Percentiles rank a stretch among this genome's conserved stretches.
These are phyloP conservation scores for Dujonia santamariae DNA, from an alignment of 1,139 yeast genomes.

Conservation along the genomic window DNA sequence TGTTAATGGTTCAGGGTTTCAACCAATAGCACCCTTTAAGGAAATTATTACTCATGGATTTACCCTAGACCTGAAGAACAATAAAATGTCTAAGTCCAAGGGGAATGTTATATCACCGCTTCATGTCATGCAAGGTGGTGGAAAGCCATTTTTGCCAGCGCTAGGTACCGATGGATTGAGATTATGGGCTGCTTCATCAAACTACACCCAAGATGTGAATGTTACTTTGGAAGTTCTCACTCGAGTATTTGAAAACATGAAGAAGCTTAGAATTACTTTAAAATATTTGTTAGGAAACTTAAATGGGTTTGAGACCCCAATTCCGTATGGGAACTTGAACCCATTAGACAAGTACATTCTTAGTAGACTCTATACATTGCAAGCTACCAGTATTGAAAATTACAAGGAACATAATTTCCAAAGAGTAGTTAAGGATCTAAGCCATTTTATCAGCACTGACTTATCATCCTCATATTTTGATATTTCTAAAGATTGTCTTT, in stretches of 20 bases:
- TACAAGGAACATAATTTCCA: slow-evolving; percentile 66
- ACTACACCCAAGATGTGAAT: slow-evolving; percentile 76
- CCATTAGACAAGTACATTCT: slow-evolving; percentile 67
- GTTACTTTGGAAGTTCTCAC: slow-evolving; percentile 70
- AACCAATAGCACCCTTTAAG: slow-evolving; percentile 67
- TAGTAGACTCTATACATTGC: slow-evolving; percentile 50
- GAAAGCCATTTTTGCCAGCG: slow-evolving; percentile 53
- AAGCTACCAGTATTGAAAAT: slow-evolving; percentile 35
- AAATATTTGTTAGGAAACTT: slow-evolving; percentile 79
- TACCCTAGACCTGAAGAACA: slow-evolving; percentile 78
- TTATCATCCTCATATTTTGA: slow-evolving; percentile 86
- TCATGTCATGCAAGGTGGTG: slow-evolving; percentile 66
- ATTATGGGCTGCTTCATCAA: slow-evolving; percentile 87
- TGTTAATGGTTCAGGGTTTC: slow-evolving; percentile 21
- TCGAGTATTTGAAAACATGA: slow-evolving; percentile 76
- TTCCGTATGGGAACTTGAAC: slow-evolving; percentile 38
- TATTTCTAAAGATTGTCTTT: slow-evolving; percentile 78
- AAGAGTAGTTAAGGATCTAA: slow-evolving; percentile 59
- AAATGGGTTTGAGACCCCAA: slow-evolving; percentile 25
- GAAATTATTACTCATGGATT: slow-evolving; percentile 90
- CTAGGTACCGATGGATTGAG: slow-evolving; percentile 91
- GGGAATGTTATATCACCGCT: slow-evolving; percentile 79
- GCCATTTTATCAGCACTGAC: slow-evolving; percentile 69
- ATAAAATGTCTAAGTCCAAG: slow-evolving; percentile 90
- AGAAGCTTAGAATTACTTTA: slow-evolving; percentile 80